Base-by-base conservation (phyloP, 2,329 filamentous ascomycete species). In the Diaporthe longicolla region DNA sequence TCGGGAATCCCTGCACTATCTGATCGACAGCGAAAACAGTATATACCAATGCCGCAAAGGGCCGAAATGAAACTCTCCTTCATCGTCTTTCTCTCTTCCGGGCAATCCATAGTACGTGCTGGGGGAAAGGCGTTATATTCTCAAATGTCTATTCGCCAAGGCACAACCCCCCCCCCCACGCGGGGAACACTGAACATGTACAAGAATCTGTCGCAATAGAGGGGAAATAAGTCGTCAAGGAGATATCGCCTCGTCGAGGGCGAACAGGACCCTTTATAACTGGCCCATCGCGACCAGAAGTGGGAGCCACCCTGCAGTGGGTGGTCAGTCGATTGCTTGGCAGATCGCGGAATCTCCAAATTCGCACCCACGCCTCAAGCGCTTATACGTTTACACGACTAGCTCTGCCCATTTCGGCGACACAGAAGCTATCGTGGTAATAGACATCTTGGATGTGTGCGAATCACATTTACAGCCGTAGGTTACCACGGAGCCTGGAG, bases 161-260 rank as follows among this genome's bases (percentile, higher is more conserved):
- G 63, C 45, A 19, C 17, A 32, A 13, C 0, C 4, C n/a, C 21
- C 0, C 4, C n/a, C 63, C 63, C 48, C 63, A 68, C n/a, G 63
- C 48, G 63, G 45, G 63, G 48, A 54, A 40, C 63, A 19, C 45
- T 54, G 48, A 50, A 40, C 5, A 6, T 29, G 48, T 15, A 26
- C 63, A 17, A 21, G 48, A 26, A 40, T 66, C 63, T 68, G 63
- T 68, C 63, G 63, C 63, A 24, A 68, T 54, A 37, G 63, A 68
- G 63, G 63, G 63, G 63, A 68, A 68, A 54, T 68, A 68, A 68
- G 63, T 68, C 63, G 63, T 68, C 63, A 68, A 32, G 48, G 63
- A 26, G 45, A 68, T 54, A 54, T 54, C 32, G 17, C 24, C 48
- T n/a, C 17, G 63, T 29, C 29, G 19, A 54, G 11, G 48, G 45